phyloP scores from a whole-genome alignment of 2,329 filamentous ascomycete genomes.

The Epicoccum nigrum region DNA sequence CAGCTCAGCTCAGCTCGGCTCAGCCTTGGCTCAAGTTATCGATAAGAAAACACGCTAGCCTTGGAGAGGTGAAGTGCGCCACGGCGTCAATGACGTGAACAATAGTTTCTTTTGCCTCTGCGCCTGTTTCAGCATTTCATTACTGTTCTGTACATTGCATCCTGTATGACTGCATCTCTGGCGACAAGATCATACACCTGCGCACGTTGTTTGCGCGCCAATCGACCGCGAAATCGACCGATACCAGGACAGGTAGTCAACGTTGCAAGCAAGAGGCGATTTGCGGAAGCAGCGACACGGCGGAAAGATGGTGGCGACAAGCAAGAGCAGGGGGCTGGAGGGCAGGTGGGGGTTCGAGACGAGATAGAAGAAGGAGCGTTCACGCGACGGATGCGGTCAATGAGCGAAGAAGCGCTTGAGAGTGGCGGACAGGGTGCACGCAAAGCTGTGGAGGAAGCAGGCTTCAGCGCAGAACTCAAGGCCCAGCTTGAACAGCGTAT shows the following conservation, averaged over 20 bases:
- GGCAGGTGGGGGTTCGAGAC: neutral
- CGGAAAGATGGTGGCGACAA: conserved; percentile 17
- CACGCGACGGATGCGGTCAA: conserved; percentile 62
- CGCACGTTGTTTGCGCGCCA: conserved; percentile 50
- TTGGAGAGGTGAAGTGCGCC: conserved; percentile 1
- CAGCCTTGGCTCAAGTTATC: conserved; percentile 13
- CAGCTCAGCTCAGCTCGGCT: neutral
- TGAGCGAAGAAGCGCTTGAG: conserved; percentile 65
- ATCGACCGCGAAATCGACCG: conserved; percentile 19
- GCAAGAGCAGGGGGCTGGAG: neutral
- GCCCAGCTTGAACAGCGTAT: conserved; percentile 64
- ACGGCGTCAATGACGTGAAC: conserved; percentile 24
- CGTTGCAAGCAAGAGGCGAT: conserved; percentile 23
- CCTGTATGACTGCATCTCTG: conserved; percentile 40
- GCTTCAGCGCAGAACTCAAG: conserved; percentile 67
- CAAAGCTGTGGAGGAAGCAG: conserved; percentile 65
- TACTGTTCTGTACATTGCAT: conserved; percentile 3
- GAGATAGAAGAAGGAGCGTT: conserved; percentile 59
- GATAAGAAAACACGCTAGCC: conserved; percentile 14
- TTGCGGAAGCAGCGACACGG: conserved; percentile 28
- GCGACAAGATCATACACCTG: conserved; percentile 37
- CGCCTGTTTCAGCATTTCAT: neutral
- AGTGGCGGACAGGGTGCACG: conserved; percentile 61
- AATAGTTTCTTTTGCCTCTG: conserved; percentile 14
- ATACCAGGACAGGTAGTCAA: conserved; percentile 13